Conservation (phyloP, 768 basidiomycete species). For the Solioccasus polychromus region DNA sequence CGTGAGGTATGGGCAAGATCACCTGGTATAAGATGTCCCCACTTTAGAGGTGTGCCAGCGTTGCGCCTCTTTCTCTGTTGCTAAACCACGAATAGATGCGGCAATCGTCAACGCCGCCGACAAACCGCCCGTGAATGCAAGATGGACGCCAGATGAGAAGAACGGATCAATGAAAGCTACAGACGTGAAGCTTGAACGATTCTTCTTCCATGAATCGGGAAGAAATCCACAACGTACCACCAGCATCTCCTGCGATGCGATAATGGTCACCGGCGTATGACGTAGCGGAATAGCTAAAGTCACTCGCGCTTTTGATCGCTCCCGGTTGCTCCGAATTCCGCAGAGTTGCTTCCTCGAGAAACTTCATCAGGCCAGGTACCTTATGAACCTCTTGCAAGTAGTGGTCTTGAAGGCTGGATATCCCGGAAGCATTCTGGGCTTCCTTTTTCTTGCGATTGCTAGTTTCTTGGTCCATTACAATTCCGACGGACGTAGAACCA, state of each 20-base stretch:
- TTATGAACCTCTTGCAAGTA: conserved; percentile 7
- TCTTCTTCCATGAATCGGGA: too few species aligned
- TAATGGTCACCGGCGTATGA: conserved; percentile 50
- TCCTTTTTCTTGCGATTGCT: conserved; percentile 27
- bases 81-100: conserved; percentile 5
- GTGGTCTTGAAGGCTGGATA: not conserved
- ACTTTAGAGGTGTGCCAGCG: conserved; percentile 13
- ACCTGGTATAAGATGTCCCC: conserved; percentile 9
- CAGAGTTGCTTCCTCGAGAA: conserved; percentile 6
- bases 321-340: conserved; percentile 3
- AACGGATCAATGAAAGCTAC: conserved; percentile 15
- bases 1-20: not conserved
- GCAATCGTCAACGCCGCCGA: conserved; percentile 11
- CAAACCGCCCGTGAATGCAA: conserved; percentile 8
- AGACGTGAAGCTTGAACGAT: not conserved
- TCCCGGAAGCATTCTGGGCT: not conserved
- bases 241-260: conserved; percentile 57
- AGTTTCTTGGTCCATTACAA: conserved; percentile 44
- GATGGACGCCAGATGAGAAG: conserved; percentile 10
- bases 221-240: not conserved
- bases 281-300: conserved; percentile 59
- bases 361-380: conserved; percentile 1
- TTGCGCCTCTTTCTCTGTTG: conserved; percentile 7
- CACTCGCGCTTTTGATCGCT: conserved; percentile 39
- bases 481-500: conserved; percentile 48